Evolutionary conservation across 1,139 yeast genomes (phyloP).

Genomic region (Pichia norvegensis): DNA sequence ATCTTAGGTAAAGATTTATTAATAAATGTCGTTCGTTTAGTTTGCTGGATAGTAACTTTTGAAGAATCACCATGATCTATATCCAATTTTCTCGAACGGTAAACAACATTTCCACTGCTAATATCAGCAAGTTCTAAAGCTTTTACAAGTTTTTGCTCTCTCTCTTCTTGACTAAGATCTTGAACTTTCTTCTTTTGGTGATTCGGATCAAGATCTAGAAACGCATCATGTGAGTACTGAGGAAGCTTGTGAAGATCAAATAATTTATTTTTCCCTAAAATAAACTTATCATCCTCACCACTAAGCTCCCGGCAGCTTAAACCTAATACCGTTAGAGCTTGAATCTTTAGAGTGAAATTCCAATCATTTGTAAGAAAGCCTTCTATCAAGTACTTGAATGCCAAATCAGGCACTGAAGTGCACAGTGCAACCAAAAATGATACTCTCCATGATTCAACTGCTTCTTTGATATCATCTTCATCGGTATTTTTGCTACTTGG

Average conservation of each 20-base stretch:
- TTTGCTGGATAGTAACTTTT: conserved; percentile 6
- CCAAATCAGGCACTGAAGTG: conserved; percentile 37
- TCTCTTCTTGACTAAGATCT: conserved; percentile 19
- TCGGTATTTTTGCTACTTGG: conserved; percentile 6
- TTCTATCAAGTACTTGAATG: conserved; percentile 33
- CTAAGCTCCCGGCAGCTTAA: conserved; percentile 52
- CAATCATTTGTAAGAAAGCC: conserved; percentile 54
- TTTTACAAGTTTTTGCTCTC: conserved; percentile 7
- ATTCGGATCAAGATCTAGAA: conserved; percentile 18
- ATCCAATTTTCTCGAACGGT: conserved; percentile 39
- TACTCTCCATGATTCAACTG: conserved; percentile 45
- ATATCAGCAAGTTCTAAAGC: conserved; percentile 8
- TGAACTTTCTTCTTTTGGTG: background rate
- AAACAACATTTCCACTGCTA: conserved; percentile 37
- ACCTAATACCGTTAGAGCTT: conserved; percentile 47
- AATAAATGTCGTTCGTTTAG: conserved; percentile 32
- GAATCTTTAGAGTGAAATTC: conserved; percentile 54
- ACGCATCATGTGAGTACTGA: conserved; percentile 36
- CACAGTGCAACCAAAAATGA: conserved; percentile 47
- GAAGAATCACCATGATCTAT: conserved; percentile 27
- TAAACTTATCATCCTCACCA: conserved; percentile 41
- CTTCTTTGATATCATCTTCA: conserved; percentile 18
- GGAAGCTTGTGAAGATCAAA: conserved; percentile 36
- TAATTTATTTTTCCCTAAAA: conserved; percentile 35
- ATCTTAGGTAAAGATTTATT: conserved; percentile 37